Evolutionary conservation across 2,329 filamentous ascomycete species (phyloP), one percentile per base, ranked within the genome.

Genomic region (Metarhizium album): DNA sequence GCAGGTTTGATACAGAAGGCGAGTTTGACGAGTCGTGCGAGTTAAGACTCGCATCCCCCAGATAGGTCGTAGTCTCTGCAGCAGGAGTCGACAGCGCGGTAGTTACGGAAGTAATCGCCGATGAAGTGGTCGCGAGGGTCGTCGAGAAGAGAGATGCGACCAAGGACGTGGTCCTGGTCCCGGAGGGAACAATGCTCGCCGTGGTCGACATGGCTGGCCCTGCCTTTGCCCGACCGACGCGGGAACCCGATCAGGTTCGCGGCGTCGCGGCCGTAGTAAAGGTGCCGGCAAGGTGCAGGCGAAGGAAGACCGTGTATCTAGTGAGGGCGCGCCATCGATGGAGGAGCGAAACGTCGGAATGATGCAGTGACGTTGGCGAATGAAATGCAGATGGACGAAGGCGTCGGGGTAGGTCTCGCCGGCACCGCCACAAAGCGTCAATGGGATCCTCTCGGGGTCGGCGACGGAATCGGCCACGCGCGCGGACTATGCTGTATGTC

Each of bases 1-100:
- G 77, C 50, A 87, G 80, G 66, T 90, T 82, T 53, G 83, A 79
- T 55, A 83, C 68, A 37, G 69, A 64, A 24, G 67, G 64, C 46
- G 65, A 63, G n/a, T 65, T 59, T 24, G 60, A 50, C 35, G 46
- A 46, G 20, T 64, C 60, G 46, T 60, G 59, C 38, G 59, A 57
- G 38, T 61, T 62, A 49, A 66, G 59, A 35, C 62, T 63, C 38
- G 60, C 64, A 52, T 69, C 66, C 52, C 70, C 62, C 38, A 42
- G 11, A 3, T 43, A 47, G 23, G 18, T 47, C 7, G 33, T 18
- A 6, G 52, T 45, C 8, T 20, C 16, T 13, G 23, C 46, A n/a
- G 50, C 20, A 40, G 31, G 20, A 27, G 5, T 20, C 16, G 51
- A n/a, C 4, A 23, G 3, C 14, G 52, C 37, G 40, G 40, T 43